Evolutionary conservation across 2,329 filamentous ascomycete genomes (phyloP), one percentile per base, ranked within the genome.

Genomic region (Aureobasidium sp.): DNA sequence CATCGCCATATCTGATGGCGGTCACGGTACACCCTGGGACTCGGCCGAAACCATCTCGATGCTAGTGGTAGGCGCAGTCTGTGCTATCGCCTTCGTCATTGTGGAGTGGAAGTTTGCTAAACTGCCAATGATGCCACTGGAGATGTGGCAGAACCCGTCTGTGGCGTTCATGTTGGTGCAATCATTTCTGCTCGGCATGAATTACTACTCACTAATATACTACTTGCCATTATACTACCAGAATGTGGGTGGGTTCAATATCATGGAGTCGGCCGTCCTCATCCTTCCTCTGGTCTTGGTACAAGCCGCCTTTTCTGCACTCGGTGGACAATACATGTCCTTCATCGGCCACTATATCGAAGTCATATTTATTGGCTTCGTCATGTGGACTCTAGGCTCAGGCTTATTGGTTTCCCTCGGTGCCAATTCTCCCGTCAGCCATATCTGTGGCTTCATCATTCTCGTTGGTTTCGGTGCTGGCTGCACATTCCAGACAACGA

Each of bases 161-260:
- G 80, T 91, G 10, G 78, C 79, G 27, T 80, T 86, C 10, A 83
- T 92, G 67, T 77, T 91, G 55, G 47, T 82, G 4, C 87, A 91
- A 71, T 87, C 84, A 71, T 85, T 91, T 68, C 76, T 92, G 27
- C 82, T 90, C 27, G 88, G 90, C 7, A 79, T 85, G 1, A 90
- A 89, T 70, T 89, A 90, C 69, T 77, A 88, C 29, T 82, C 86
- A n/a, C 86, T 88, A 67, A 76, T 86, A 10, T 85, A 85, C 68
- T 85, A 80, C 83, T 3, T 84, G 84, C 65, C 76, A 81, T 65
- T 79, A 0, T 84, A 84, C 67, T 84, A 84, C 67, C 83, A 84
- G 61, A 78, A 84, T 75, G 25, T 84, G 82, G 69, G 80, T 77
- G 0, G 78, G 80, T 81, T 4, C 79, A 77, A 53, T 75, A 81